Percentiles rank a stretch among this genome's conserved stretches.
These are phyloP conservation scores for Lasiosphaeria ovina DNA, from an alignment of 495 filamentous ascomycete species.

Conservation along the genomic window DNA sequence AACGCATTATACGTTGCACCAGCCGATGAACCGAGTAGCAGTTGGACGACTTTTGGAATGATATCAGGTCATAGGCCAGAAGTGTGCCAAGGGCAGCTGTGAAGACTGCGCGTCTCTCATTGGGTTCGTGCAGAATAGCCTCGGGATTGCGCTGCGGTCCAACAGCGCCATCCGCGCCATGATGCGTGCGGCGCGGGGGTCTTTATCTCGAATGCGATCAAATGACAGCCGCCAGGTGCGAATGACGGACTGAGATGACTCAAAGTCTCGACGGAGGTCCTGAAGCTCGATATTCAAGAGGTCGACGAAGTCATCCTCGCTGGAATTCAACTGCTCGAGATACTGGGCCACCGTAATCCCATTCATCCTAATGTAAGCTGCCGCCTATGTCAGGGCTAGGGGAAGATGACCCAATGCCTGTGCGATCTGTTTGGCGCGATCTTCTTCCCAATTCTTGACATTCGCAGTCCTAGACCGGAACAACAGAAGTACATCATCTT, in stretches of 20 bases:
- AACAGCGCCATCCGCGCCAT: not conserved
- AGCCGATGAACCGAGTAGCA: not conserved
- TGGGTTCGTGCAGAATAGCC: not conserved
- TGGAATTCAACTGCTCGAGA: not conserved
- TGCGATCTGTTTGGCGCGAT: not conserved
- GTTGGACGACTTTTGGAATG: slow-evolving; percentile 1
- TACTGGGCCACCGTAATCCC: not conserved
- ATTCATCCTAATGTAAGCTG: not conserved
- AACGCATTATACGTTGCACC: not conserved
- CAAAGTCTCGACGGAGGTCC: not conserved
- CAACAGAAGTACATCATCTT: not conserved
- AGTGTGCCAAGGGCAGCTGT: not conserved
- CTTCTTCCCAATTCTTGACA: not conserved
- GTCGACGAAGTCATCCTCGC: not conserved
- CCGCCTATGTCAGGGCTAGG: not conserved
- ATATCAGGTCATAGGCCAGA: not conserved
- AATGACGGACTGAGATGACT: not conserved
- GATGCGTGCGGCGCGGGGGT: not conserved
- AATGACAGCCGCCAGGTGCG: not conserved
- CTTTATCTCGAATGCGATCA: slow-evolving; percentile 1
- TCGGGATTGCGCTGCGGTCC: not conserved
- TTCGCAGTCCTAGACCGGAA: not conserved
- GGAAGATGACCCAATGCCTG: not conserved
- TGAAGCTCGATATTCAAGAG: not conserved
- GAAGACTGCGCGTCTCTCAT: not conserved